A percentile compares a stretch with the other conserved stretches of the same genome.
Evolutionary conservation across 768 basidiomycete genomes (phyloP).

Genomic region (Macrolepiota albuminosa): DNA sequence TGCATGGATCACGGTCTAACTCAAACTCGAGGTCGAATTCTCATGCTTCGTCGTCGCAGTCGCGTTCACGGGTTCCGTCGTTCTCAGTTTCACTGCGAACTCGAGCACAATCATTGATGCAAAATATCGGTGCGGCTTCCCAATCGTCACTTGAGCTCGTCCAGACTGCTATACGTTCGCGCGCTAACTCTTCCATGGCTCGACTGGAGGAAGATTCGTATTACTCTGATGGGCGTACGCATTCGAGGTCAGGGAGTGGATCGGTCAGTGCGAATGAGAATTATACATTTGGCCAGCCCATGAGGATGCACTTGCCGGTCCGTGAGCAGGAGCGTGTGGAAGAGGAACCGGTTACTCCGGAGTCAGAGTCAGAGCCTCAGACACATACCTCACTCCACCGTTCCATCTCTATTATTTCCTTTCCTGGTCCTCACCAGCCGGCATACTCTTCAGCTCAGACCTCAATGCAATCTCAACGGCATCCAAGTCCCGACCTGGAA

Average conservation of each 20-base stretch:
- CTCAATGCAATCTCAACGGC: not conserved
- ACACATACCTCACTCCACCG: conserved; percentile 14
- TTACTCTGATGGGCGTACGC: conserved; percentile 32
- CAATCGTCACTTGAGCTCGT: conserved; percentile 57
- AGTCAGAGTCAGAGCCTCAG: conserved; percentile 4
- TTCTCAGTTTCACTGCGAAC: conserved; percentile 49
- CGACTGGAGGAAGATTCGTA: conserved; percentile 54
- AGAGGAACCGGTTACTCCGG: conserved; percentile 11
- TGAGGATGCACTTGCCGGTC: conserved; percentile 34
- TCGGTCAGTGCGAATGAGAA: conserved; percentile 54
- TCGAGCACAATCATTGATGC: conserved; percentile 62
- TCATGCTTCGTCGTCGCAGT: conserved; percentile 35
- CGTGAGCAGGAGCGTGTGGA: conserved; percentile 20
- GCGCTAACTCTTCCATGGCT: conserved; percentile 66
- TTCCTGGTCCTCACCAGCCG: conserved; percentile 4
- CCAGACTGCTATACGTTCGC: conserved; percentile 39
- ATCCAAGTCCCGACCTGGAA: conserved; percentile 1
- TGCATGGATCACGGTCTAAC: conserved; percentile 29
- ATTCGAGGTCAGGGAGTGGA: conserved; percentile 48
- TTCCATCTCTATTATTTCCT: conserved; percentile 12
- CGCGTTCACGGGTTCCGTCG: conserved; percentile 41
- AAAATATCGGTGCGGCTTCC: conserved; percentile 57
- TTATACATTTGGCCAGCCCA: conserved; percentile 68
- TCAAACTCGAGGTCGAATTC: conserved; percentile 29
- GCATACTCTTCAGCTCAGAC: not conserved